A percentile compares a stretch with the other conserved stretches of the same genome.
Evolutionary conservation across 768 basidiomycete genomes (phyloP).

Genomic region (Nidularia sp.): DNA sequence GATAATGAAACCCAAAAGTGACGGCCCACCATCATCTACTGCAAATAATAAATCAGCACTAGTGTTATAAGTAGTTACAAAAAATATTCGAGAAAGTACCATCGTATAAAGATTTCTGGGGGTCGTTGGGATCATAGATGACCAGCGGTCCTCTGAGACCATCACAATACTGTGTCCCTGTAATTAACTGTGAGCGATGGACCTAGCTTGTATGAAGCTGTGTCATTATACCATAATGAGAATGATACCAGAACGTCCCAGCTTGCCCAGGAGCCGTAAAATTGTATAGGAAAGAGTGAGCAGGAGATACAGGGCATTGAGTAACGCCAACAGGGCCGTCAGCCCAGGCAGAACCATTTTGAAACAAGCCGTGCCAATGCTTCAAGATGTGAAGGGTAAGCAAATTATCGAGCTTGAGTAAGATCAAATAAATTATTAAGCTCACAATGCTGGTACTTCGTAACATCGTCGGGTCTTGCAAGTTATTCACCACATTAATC

Average conservation of each 20-base stretch:
- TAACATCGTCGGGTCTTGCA: slow-evolving; percentile 15
- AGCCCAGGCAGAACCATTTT: slow-evolving; percentile 18
- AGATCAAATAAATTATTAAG: not conserved
- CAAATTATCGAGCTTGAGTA: too few species aligned
- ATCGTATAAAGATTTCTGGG: slow-evolving; percentile 10
- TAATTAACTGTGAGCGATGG: not conserved
- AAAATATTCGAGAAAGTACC: not conserved
- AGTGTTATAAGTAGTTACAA: not conserved
- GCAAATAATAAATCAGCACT: not conserved
- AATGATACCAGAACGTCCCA: slow-evolving; percentile 42
- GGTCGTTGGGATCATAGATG: slow-evolving; percentile 21
- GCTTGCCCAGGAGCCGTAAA: slow-evolving; percentile 31
- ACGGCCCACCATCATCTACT: slow-evolving; percentile 26
- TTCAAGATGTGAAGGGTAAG: not conserved
- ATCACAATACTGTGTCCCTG: slow-evolving; percentile 39
- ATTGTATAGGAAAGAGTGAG: slow-evolving; percentile 31
- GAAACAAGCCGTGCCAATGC: slow-evolving; percentile 26
- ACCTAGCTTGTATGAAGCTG: not conserved
- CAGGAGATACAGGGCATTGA: slow-evolving; percentile 39
- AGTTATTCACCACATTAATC: slow-evolving; percentile 15
- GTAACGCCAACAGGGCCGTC: slow-evolving; percentile 26
- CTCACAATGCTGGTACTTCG: slow-evolving; percentile 17
- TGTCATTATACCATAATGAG: slow-evolving; percentile 8
- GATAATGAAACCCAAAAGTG: slow-evolving; percentile 6
- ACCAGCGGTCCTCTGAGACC: slow-evolving; percentile 38